Evolutionary conservation across 306 rosid genomes (phyloP), one percentile per base, ranked within the genome.

Genomic region (Vigna nakashimae): DNA sequence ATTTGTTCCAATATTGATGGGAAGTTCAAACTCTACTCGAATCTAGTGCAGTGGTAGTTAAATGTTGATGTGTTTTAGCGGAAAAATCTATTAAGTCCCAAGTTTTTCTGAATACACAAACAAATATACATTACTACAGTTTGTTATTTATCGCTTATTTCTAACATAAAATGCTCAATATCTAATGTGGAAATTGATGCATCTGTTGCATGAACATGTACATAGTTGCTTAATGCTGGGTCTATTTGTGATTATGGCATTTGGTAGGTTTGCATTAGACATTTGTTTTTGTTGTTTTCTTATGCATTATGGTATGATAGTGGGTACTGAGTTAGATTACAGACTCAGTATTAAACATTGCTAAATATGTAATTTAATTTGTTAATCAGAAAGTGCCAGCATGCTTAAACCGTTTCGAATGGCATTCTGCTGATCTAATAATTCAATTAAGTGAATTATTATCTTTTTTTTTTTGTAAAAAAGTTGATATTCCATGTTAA

Each of bases 1-100:
- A 55, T 36, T 65, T 17, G 53, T 65, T 40, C 51, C 20, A 32
- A 60, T 60, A 45, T 66, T 20, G 20, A 66, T 66, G 48, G 4
- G 30, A 64, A 64, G 28, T 5, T 65, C 34, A 65, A 34, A 65
- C 16, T n/a, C 50, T 49, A 38, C 30, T 45, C 17, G 60, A 40
- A 42, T 56, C 57, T 22, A 55, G 32, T 63, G 71, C 7, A 14
- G 9, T 46, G 6, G 14, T 16, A 46, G 26, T 46, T 60, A 9
- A 15, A 43, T 22, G 1, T 22, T 17, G 30, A 53, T 56, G 16
- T 17, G 20, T 56, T 34, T 7, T 42, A 15, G 53, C 22, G 57
- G 48, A 34, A 40, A 17, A 53, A 38, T 24, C 7, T 53, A 65
- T 16, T 2, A 32, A 64, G 49, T n/a, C 40, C 4, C 34, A 38